Percentiles rank a stretch among this genome's conserved stretches.
phyloP scores from a whole-genome alignment of 352 stramenopile species.

The Pythium brassicae region DNA sequence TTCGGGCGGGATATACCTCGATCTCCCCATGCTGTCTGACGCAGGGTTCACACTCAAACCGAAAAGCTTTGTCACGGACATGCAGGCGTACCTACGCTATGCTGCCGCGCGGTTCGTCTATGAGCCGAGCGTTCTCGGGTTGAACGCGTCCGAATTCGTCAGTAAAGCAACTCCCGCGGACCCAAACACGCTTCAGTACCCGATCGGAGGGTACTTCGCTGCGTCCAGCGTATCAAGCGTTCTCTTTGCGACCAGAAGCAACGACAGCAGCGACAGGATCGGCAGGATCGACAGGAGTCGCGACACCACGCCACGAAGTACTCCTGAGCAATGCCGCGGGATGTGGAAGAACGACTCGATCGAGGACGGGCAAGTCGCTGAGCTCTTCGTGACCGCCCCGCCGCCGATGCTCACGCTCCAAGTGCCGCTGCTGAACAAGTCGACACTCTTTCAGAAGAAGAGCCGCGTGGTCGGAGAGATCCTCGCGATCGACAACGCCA shows the following conservation, averaged over 20 bases:
- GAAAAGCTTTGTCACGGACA: constrained; percentile 22
- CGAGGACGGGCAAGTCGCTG: background rate
- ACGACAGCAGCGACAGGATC: background rate
- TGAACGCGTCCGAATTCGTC: constrained; percentile 1
- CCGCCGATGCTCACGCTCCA: constrained; percentile 15
- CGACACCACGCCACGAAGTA: no score
- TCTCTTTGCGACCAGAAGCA: constrained; percentile 7
- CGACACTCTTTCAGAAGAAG: constrained; percentile 24
- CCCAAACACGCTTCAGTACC: constrained; percentile 11
- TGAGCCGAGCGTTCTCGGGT: constrained; percentile 31
- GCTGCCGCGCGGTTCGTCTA: constrained; percentile 51
- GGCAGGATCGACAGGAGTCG: background rate
- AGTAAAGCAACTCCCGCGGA: background rate
- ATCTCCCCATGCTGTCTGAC: constrained; percentile 23
- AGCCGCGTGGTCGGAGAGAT: constrained; percentile 36
- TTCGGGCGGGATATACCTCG: constrained; percentile 22
- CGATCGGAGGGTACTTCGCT: constrained; percentile 22
- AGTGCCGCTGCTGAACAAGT: constrained; percentile 20
- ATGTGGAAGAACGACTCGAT: constrained; percentile 17
- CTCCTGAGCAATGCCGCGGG: background rate
- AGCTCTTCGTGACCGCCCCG: background rate
- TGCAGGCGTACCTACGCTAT: constrained; percentile 51
- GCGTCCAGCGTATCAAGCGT: background rate
- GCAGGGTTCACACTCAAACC: constrained; percentile 24
- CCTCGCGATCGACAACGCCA: constrained; percentile 29